phyloP scores from a whole-genome alignment of 1,139 yeast species.

The Yamadazyma buinensis region DNA sequence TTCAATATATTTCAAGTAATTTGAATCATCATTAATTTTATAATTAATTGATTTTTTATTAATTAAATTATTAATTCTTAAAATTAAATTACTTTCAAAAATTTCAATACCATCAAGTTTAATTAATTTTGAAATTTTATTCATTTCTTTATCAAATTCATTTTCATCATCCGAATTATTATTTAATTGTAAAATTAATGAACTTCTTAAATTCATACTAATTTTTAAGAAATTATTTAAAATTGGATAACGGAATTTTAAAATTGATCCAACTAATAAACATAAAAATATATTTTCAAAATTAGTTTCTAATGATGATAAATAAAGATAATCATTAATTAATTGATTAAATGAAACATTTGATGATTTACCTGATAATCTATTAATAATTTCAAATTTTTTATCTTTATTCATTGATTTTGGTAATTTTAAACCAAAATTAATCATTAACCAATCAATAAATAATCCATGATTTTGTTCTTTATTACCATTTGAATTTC shows the following conservation, averaged over 20 bases:
- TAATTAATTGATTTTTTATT: slow-evolving; percentile 20
- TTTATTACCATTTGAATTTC: slow-evolving; percentile 1
- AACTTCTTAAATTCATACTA: slow-evolving; percentile 25
- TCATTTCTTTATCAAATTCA: slow-evolving; percentile 14
- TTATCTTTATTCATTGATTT: slow-evolving; percentile 15
- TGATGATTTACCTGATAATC: slow-evolving; percentile 22
- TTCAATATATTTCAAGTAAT: slow-evolving; percentile 31
- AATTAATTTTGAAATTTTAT: slow-evolving; percentile 24
- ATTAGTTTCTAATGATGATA: slow-evolving; percentile 29
- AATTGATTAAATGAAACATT: slow-evolving; percentile 16
- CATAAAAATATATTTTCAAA: slow-evolving; percentile 37
- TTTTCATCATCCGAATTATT: slow-evolving; percentile 23
- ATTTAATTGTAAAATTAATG: slow-evolving; percentile 30
- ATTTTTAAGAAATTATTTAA: slow-evolving; percentile 19
- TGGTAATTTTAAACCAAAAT: slow-evolving; percentile 31
- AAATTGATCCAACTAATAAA: slow-evolving; percentile 28
- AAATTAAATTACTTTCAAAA: slow-evolving; percentile 25
- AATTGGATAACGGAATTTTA: slow-evolving; percentile 20
- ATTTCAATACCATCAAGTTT: slow-evolving; percentile 32
- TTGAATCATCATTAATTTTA: slow-evolving; percentile 25
- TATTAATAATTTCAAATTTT: slow-evolving; percentile 18
- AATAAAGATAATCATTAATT: slow-evolving; percentile 25
- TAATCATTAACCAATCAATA: slow-evolving; percentile 24
- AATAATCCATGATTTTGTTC: slow-evolving; percentile 7
- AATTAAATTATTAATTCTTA: slow-evolving; percentile 28